phyloP scores from a whole-genome alignment of 1,284 basidiomycete genomes.

The Lentinus polychrous region DNA sequence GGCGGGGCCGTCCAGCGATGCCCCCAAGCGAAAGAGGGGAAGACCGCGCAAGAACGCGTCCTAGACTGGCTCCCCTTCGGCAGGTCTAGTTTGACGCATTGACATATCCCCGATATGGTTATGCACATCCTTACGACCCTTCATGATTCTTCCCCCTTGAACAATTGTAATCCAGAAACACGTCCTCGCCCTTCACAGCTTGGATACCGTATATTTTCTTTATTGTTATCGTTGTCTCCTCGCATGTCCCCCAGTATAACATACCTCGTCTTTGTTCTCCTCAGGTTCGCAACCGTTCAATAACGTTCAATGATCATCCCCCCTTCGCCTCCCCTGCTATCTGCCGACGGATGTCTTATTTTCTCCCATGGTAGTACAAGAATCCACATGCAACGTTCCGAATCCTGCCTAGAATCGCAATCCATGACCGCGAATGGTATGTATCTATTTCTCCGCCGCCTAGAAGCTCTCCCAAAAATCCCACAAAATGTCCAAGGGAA shows the following conservation, averaged over 20 bases:
- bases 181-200: background rate
- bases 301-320: slow-evolving; percentile 1
- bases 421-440: background rate
- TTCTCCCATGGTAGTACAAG: slow-evolving; percentile 4
- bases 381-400: slow-evolving; percentile 2
- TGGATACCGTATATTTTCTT: background rate
- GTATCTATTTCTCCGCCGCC: background rate
- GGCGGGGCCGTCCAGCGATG: slow-evolving; percentile 14
- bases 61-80: background rate
- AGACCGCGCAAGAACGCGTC: slow-evolving; percentile 55
- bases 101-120: background rate
- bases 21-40: slow-evolving; percentile 60
- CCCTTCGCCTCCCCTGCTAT: background rate
- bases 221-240: background rate
- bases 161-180: too few relatives aligned
- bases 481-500: slow-evolving; percentile 4
- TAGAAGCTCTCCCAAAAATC: background rate
- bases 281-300: slow-evolving; percentile 1
- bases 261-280: background rate
- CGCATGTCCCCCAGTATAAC: background rate
- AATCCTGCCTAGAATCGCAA: background rate
- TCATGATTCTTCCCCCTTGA: too few relatives aligned
- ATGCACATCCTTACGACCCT: too few relatives aligned
- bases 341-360: background rate
- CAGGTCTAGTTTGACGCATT: background rate